Conservation (phyloP, 192 early-diverging fungal species). For the Backusella tuberculispora region DNA sequence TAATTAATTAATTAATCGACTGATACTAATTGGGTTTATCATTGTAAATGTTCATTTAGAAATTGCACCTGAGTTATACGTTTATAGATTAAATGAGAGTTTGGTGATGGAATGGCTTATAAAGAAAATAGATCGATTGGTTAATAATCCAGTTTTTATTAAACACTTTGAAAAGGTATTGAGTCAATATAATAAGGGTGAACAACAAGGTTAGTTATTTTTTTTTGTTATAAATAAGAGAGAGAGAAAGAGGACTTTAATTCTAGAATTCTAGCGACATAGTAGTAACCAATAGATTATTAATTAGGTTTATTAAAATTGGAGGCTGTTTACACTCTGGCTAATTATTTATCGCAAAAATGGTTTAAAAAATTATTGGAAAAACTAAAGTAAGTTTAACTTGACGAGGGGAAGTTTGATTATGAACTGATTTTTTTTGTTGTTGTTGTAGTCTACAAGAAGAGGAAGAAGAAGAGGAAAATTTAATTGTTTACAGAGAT, state of each 20-base stretch:
- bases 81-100: conserved; percentile 20
- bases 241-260: too few relatives aligned
- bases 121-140: conserved; percentile 12
- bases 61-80: neutral
- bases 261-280: too few relatives aligned
- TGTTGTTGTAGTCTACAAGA: conserved; percentile 3
- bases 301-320: neutral
- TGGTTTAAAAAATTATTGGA: conserved; percentile 20
- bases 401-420: neutral
- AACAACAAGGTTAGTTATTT: neutral
- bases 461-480: conserved; percentile 4
- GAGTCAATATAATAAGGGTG: neutral
- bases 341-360: conserved; percentile 14
- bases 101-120: neutral
- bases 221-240: too few relatives aligned
- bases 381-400: conserved; percentile 3
- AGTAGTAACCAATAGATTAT: neutral
- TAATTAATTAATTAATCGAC: too few relatives aligned
- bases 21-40: neutral
- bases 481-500: neutral
- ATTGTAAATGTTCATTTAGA: neutral
- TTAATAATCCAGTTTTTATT: neutral
- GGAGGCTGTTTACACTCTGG: conserved; percentile 13
- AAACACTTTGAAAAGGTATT: neutral
- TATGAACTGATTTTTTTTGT: neutral